Percentiles rank a stretch among this genome's conserved stretches.
phyloP scores from a whole-genome alignment of 164 flowering plant species.

The Magnolia kwangsiensis region DNA sequence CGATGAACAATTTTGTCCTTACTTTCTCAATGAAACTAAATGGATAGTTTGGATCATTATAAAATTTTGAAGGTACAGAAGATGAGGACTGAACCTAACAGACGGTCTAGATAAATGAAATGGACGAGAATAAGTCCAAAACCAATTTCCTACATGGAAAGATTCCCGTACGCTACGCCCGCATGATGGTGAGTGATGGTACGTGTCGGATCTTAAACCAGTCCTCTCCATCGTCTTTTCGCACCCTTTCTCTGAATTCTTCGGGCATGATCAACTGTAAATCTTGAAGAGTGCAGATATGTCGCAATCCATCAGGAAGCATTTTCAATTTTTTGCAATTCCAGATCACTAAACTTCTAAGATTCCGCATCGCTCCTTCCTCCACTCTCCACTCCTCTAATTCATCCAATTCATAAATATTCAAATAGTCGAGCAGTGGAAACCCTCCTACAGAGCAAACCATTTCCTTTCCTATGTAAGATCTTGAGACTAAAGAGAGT shows the following conservation, averaged over 20 bases:
- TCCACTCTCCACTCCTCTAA: constrained; percentile 5
- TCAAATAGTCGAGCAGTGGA: not conserved
- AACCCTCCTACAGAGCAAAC: not conserved
- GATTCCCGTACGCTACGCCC: too few relatives aligned
- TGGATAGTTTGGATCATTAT: too few relatives aligned
- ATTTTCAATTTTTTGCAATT: constrained; percentile 18
- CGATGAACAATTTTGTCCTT: too few relatives aligned
- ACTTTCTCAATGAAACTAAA: too few relatives aligned
- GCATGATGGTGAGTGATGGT: not conserved
- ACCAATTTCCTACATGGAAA: not conserved
- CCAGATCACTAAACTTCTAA: not conserved
- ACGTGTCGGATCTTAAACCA: not conserved
- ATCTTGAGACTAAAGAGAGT: not conserved
- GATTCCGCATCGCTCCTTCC: not conserved
- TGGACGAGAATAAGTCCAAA: too few relatives aligned
- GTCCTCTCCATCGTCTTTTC: not conserved
- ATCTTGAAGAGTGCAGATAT: constrained; percentile 15
- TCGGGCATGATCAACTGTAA: not conserved
- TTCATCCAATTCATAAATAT: not conserved
- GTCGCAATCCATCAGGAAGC: constrained; percentile 30
- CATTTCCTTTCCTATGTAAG: constrained; percentile 17
- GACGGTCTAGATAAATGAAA: too few relatives aligned
- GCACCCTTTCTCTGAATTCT: not conserved
- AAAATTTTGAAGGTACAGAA: too few relatives aligned
- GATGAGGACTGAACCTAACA: too few relatives aligned